Conservation (phyloP, 129 eudicot genomes). For the Deinandra increscens region DNA sequence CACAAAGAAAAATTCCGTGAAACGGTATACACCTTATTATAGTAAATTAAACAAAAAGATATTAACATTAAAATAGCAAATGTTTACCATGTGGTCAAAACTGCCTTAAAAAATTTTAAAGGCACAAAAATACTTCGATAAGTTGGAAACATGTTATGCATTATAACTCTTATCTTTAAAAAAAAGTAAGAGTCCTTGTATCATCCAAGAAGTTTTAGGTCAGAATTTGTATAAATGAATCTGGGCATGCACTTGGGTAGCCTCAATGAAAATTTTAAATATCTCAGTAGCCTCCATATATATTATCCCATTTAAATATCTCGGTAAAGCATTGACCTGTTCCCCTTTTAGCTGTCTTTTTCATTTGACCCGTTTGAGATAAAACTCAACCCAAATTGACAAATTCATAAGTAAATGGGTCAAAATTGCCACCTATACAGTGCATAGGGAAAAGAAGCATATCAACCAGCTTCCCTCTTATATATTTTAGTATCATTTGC, state of each 20-base stretch:
- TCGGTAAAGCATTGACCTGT: neutral
- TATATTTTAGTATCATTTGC: too few species aligned
- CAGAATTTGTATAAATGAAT: neutral
- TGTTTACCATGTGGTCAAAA: conserved; percentile 63
- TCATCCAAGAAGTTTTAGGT: neutral
- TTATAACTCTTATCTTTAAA: neutral
- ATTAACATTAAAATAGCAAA: conserved; percentile 15
- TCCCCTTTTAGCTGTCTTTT: too few species aligned
- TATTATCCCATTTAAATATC: neutral
- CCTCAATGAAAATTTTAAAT: neutral
- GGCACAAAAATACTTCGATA: neutral
- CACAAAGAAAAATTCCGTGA: neutral
- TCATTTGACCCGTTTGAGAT: too few species aligned
- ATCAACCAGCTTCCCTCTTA: too few species aligned
- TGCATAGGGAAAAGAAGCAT: too few species aligned
- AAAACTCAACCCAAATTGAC: too few species aligned
- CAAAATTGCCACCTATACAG: too few species aligned
- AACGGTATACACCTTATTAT: neutral
- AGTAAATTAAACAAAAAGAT: neutral
- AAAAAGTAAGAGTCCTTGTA: neutral
- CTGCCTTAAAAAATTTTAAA: neutral
- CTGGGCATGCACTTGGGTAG: neutral
- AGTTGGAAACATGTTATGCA: neutral
- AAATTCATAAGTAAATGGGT: too few species aligned
- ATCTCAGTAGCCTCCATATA: neutral